phyloP scores from a whole-genome alignment of 345 rosid genomes.

The Anacardium occidentale region DNA sequence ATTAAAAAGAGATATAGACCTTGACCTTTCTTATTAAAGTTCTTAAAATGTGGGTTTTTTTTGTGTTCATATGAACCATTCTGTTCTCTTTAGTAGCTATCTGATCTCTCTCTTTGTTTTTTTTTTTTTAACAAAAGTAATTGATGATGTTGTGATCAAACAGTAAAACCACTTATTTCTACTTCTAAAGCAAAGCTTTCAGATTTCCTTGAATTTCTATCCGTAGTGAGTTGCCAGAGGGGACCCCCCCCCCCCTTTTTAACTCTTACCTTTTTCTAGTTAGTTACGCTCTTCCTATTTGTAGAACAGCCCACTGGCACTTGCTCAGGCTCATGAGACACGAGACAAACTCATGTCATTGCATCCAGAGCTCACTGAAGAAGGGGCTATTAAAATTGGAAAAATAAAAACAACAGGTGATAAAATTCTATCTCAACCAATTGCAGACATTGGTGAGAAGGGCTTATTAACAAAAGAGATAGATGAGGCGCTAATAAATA shows the following conservation, averaged over 20 bases:
- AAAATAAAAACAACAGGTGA: slow-evolving; percentile 96
- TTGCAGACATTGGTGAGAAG: slow-evolving; percentile 98
- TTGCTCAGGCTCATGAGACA: slow-evolving; percentile 98
- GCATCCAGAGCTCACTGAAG: slow-evolving; percentile 78
- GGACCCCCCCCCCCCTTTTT: not conserved
- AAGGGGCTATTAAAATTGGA: slow-evolving; percentile 87
- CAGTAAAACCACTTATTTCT: not conserved
- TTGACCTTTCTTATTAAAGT: not conserved
- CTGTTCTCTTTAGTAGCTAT: not conserved
- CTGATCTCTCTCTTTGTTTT: not conserved
- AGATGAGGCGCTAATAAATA: slow-evolving; percentile 80
- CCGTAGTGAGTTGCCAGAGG: not conserved
- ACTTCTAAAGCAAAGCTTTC: not conserved
- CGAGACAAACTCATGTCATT: slow-evolving; percentile 66
- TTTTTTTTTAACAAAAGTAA: not conserved
- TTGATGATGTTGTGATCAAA: not conserved
- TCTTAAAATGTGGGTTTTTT: not conserved
- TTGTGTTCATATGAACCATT: not conserved
- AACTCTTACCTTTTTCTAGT: slow-evolving; percentile 9
- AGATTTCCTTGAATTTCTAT: not conserved
- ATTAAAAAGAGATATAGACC: not conserved
- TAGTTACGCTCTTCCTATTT: slow-evolving; percentile 33
- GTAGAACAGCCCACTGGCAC: slow-evolving; percentile 87
- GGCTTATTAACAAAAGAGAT: slow-evolving; percentile 96
- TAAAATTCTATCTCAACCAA: slow-evolving; percentile 83